Conservation (phyloP, 2,329 filamentous ascomycete species). For the Cercospora sp. region DNA sequence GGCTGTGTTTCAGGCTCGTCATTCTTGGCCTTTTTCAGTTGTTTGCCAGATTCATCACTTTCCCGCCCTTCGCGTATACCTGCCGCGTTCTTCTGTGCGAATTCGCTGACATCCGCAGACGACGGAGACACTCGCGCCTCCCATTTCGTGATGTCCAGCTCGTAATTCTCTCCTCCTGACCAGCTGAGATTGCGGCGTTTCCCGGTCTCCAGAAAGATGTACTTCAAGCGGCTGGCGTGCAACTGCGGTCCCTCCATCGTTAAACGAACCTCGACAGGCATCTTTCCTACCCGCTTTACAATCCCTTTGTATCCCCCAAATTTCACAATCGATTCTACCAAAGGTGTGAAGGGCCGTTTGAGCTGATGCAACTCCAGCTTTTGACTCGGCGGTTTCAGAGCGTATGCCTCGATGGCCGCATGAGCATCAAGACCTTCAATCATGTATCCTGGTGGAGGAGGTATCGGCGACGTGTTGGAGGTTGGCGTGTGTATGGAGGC, state of each 20-base stretch:
- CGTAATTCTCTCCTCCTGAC: constrained; percentile 31
- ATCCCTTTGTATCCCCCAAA: constrained; percentile 38
- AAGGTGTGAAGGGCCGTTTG: constrained; percentile 38
- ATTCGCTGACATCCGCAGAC: constrained; percentile 5
- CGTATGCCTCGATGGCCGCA: constrained; percentile 48
- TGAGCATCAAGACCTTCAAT: constrained; percentile 51
- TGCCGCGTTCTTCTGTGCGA: constrained; percentile 9
- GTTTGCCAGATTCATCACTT: neutral
- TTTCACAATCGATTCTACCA: constrained; percentile 39
- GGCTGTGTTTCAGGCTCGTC: constrained; percentile 5
- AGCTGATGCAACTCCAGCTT: constrained; percentile 40
- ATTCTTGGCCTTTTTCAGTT: neutral
- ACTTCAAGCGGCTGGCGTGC: constrained; percentile 23
- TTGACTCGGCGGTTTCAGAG: constrained; percentile 50
- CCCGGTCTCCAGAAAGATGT: constrained; percentile 32
- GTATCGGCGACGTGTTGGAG: constrained; percentile 45
- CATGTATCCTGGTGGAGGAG: constrained; percentile 45
- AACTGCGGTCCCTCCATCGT: constrained; percentile 39
- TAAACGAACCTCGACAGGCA: constrained; percentile 38
- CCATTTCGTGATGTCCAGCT: constrained; percentile 33
- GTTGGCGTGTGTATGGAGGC: constrained; percentile 46
- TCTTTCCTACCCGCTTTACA: constrained; percentile 30
- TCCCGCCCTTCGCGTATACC: constrained; percentile 5
- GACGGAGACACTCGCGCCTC: constrained; percentile 21
- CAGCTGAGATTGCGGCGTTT: constrained; percentile 32